phyloP scores from a whole-genome alignment of 495 filamentous ascomycete genomes.

The Aspergillus hancockii region DNA sequence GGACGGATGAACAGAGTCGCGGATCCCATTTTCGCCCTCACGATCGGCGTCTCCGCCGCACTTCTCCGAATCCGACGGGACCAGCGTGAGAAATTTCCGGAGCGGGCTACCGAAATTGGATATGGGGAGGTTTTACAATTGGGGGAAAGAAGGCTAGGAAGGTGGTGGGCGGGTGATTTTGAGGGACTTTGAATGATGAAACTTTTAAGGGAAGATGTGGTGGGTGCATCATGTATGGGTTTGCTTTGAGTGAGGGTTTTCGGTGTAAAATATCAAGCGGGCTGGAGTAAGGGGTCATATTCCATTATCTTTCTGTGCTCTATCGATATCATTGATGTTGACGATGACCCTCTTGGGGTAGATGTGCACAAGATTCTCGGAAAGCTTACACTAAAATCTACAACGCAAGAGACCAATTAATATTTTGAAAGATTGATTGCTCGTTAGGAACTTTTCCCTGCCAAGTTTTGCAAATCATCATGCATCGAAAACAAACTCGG shows the following conservation, averaged over 20 bases:
- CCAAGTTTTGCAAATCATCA: slow-evolving; percentile 24
- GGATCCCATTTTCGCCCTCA: slow-evolving; percentile 85
- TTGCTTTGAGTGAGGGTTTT: background rate
- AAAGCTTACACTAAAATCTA: background rate
- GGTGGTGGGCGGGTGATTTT: slow-evolving; percentile 51
- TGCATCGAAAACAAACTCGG: slow-evolving; percentile 39
- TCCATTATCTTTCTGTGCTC: no score
- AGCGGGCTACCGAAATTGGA: slow-evolving; percentile 34
- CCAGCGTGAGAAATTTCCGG: slow-evolving; percentile 60
- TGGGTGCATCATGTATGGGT: background rate
- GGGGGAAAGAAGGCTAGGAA: slow-evolving; percentile 36
- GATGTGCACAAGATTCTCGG: background rate
- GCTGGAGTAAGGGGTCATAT: no score
- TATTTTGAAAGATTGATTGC: slow-evolving; percentile 16
- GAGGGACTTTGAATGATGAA: slow-evolving; percentile 22
- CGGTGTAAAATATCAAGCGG: background rate
- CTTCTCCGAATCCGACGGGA: slow-evolving; percentile 70
- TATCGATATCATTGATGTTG: no score
- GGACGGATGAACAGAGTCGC: slow-evolving; percentile 52
- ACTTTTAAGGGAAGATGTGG: background rate
- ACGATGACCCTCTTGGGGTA: no score
- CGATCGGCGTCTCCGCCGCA: slow-evolving; percentile 70
- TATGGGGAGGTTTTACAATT: slow-evolving; percentile 30
- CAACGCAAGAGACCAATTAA: background rate
- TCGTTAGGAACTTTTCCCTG: slow-evolving; percentile 29